Base-by-base conservation (phyloP, 192 early-diverging fungal species). In the Coemansia sp. region DNA sequence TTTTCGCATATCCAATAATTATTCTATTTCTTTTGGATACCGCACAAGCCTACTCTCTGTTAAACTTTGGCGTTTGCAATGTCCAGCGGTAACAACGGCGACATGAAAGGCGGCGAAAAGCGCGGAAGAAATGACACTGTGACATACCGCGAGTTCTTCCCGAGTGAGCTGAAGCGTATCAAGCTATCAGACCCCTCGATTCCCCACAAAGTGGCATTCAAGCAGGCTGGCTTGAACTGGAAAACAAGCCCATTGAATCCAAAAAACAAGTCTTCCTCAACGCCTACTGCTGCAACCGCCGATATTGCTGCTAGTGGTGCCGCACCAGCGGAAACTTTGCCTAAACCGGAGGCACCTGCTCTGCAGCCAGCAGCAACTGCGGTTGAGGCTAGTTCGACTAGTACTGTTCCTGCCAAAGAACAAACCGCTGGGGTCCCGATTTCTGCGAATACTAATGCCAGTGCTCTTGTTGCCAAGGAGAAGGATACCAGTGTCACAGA, bases 161-260 rank as follows among this genome's bases (percentile, higher is more conserved):
- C 71, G 37, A 59, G 53, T 13, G 79, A 81, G 74, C 70, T 81
- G 31, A 76, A 76, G 66, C 70, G 74, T 16, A 59, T 81, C 35
- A 81, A 81, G 60, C 34, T 25, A 35, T 66, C 71, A 58, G 63
- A 81, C 59, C 74, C 79, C 16, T 33, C n/a, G 7, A 72, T 81
- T 35, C 40, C 79, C 7, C 79, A 81, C 66, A 76, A 72, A 59
- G 74, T 72, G 4, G 79, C 74, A 26, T 81, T 81, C 64, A 81
- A 72, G 64, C 74, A 76, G 37, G 79, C 79, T 7, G 74, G 64
- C 4, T 61, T 73, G 15, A 76, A 73, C 67, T 81, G 79, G 79
- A 65, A 62, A 37, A 73, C 63, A 12, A 81, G 79, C 42, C 55
- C 67, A 2, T 46, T 67, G 57, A 81, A 81, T 51, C 79, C 79